phyloP scores from a whole-genome alignment of 2,329 filamentous ascomycete genomes.

The Sarocladium oryzae region DNA sequence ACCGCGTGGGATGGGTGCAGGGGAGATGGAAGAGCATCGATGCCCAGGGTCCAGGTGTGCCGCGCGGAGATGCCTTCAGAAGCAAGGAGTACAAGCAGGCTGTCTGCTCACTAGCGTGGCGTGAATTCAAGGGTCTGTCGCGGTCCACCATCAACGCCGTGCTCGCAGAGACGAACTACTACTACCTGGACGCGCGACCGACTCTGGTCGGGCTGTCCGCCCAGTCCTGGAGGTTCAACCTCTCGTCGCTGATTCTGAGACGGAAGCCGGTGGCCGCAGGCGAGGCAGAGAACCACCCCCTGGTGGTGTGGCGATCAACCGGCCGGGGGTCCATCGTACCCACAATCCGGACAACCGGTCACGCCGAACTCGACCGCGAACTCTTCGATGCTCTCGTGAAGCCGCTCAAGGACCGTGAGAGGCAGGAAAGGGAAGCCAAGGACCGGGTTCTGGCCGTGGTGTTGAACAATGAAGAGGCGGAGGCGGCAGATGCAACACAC shows the following conservation, averaged over 20 bases:
- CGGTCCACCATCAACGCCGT: constrained; percentile 71
- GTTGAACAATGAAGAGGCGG: constrained; percentile 54
- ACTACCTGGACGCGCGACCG: constrained; percentile 64
- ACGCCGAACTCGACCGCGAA: constrained; percentile 56
- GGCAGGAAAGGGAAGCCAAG: constrained; percentile 37
- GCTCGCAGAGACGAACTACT: constrained; percentile 73
- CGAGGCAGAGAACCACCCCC: constrained; percentile 53
- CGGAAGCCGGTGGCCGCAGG: constrained; percentile 49
- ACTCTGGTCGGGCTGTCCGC: constrained; percentile 63
- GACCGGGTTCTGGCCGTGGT: constrained; percentile 47
- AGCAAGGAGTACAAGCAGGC: constrained; percentile 61
- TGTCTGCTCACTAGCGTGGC: constrained; percentile 59
- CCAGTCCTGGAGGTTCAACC: constrained; percentile 71
- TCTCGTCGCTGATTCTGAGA: constrained; percentile 64
- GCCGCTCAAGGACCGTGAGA: constrained; percentile 42
- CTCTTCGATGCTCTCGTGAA: constrained; percentile 50
- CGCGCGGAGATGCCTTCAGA: constrained; percentile 60
- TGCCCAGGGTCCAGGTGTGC: constrained; percentile 27
- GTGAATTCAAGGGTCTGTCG: constrained; percentile 70
- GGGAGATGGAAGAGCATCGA: constrained; percentile 53
- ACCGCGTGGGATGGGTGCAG: constrained; percentile 62
- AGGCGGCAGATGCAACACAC: constrained; percentile 46
- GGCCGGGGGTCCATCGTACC: constrained; percentile 52
- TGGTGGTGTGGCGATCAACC: constrained; percentile 54
- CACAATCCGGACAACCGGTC: constrained; percentile 59